Conservation (phyloP, 1,284 basidiomycete species). For the Coriolopsis trogii region DNA sequence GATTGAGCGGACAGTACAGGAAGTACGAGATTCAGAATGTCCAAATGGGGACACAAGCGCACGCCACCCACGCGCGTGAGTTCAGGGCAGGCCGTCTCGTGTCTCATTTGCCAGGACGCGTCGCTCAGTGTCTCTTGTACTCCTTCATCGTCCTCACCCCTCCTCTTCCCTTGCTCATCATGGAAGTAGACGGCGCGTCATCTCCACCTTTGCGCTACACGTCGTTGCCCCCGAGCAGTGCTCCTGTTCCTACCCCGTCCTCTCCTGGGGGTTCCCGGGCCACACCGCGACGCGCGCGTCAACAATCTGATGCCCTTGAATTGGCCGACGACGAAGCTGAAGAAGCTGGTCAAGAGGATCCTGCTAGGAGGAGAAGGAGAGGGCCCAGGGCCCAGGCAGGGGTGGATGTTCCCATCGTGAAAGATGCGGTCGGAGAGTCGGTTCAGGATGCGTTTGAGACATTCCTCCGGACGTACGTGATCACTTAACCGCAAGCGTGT, state of each 20-base stretch:
- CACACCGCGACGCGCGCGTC: slow-evolving; percentile 47
- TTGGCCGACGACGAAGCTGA: slow-evolving; percentile 60
- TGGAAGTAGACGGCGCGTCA: slow-evolving; percentile 47
- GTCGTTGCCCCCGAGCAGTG: slow-evolving; percentile 71
- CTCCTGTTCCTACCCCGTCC: slow-evolving; percentile 52
- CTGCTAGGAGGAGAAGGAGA: slow-evolving; percentile 15
- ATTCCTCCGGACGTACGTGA: slow-evolving; percentile 85
- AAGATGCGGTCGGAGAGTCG: slow-evolving; percentile 91
- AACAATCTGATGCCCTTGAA: slow-evolving; percentile 60
- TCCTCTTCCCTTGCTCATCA: slow-evolving; percentile 21
- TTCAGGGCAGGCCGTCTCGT: slow-evolving; percentile 51
- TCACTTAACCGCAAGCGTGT: neutral
- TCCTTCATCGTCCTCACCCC: slow-evolving; percentile 28
- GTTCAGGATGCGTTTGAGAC: slow-evolving; percentile 89
- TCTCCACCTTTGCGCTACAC: slow-evolving; percentile 42
- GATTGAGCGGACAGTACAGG: neutral
- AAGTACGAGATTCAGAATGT: neutral
- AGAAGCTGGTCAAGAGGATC: slow-evolving; percentile 45
- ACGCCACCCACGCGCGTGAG: slow-evolving; percentile 24
- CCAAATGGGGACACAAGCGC: no score
- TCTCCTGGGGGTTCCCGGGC: slow-evolving; percentile 40
- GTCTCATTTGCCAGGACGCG: slow-evolving; percentile 36
- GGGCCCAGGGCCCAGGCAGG: slow-evolving; percentile 50
- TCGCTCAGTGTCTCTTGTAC: slow-evolving; percentile 15
- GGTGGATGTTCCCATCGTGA: slow-evolving; percentile 81